Percentiles rank a stretch among this genome's conserved stretches.
Evolutionary conservation across 176 grass and related monocot species (phyloP).

Genomic region (Phragmites australis): DNA sequence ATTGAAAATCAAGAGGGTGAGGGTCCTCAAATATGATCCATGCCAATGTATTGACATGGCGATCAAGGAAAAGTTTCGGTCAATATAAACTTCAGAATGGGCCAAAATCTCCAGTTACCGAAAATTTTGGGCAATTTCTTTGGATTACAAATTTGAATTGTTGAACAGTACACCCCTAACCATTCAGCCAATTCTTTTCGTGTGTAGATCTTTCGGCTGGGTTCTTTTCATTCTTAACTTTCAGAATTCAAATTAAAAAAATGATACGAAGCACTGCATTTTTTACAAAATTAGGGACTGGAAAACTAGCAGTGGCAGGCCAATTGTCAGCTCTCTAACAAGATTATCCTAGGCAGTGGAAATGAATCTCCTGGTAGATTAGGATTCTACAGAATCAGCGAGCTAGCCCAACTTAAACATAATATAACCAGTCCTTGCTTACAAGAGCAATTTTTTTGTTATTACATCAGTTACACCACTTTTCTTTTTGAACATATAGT

Average conservation of each 20-base stretch:
- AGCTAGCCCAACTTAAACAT: not conserved
- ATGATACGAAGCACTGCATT: not conserved
- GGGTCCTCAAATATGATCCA: not conserved
- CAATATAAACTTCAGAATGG: not conserved
- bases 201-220: not conserved
- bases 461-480: not conserved
- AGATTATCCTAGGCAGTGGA: not conserved
- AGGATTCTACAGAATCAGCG: not conserved
- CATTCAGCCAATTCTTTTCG: not conserved
- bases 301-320: not conserved
- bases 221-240: not conserved
- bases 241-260: conserved; percentile 1
- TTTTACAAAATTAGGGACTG: not conserved
- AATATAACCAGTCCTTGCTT: conserved; percentile 6
- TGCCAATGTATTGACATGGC: not conserved
- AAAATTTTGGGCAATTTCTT: not conserved
- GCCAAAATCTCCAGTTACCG: not conserved
- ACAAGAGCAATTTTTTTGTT: too few relatives aligned
- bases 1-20: not conserved
- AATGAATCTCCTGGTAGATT: not conserved
- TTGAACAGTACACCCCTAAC: not conserved
- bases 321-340: conserved; percentile 5
- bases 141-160: not conserved
- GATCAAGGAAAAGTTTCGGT: not conserved
- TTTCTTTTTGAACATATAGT: not conserved